Evolutionary conservation across 2,329 filamentous ascomycete genomes (phyloP).

Genomic region (Lomentospora prolificans): DNA sequence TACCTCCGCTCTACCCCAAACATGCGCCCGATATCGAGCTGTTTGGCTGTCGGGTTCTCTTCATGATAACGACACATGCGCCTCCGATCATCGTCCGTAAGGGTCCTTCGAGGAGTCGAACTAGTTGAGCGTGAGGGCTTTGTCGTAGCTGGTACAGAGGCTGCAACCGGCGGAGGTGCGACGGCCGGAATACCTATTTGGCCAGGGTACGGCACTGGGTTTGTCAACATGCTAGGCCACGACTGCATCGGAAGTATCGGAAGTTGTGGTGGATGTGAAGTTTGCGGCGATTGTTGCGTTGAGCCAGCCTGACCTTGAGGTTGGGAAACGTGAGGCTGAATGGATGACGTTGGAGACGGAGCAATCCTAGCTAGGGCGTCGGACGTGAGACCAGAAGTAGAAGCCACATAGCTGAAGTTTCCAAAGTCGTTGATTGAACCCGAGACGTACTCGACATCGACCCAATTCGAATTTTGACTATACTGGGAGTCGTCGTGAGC

Average conservation of each 20-base stretch:
- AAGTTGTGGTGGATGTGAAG: constrained; percentile 36
- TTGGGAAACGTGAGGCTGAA: constrained; percentile 34
- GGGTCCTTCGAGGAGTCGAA: constrained; percentile 67
- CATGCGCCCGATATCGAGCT: constrained; percentile 89
- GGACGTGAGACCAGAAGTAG: constrained; percentile 39
- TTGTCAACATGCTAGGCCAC: constrained; percentile 78
- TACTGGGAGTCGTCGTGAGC: constrained; percentile 31
- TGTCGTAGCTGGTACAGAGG: neutral
- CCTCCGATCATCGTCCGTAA: constrained; percentile 83
- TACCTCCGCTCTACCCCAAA: constrained; percentile 98
- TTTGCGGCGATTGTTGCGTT: constrained; percentile 30
- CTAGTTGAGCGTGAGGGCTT: constrained; percentile 2
- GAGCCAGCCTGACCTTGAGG: constrained; percentile 14
- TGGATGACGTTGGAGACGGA: constrained; percentile 48
- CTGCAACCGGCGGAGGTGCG: neutral
- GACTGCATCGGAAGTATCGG: constrained; percentile 64
- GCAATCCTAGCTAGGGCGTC: constrained; percentile 43
- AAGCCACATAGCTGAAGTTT: constrained; percentile 47
- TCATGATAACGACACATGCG: constrained; percentile 92
- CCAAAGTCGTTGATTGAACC: constrained; percentile 58
- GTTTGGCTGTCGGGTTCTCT: constrained; percentile 81
- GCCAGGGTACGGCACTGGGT: constrained; percentile 54
- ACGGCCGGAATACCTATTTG: constrained; percentile 43
- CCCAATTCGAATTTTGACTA: constrained; percentile 38
- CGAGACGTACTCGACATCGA: constrained; percentile 53